Percentiles rank a stretch among this genome's conserved stretches.
Conservation (phyloP, 2,329 filamentous ascomycete species). For the Zymoseptoria crescenta region DNA sequence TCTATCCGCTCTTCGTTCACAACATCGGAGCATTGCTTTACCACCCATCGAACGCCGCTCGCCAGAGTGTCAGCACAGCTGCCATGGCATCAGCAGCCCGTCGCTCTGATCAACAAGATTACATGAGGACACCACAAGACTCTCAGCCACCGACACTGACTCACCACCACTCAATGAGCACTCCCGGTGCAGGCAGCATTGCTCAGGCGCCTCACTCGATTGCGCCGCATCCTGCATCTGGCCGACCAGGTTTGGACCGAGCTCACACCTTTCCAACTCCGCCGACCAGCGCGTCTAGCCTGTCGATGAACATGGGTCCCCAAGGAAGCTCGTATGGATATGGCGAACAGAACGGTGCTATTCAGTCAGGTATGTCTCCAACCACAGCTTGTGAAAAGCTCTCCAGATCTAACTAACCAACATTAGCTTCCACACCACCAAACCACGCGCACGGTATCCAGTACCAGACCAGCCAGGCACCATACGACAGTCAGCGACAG, state of each 20-base stretch:
- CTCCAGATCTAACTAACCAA: slow-evolving; percentile 77
- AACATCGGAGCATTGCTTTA: slow-evolving; percentile 92
- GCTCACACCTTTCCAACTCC: slow-evolving; percentile 92
- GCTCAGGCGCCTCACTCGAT: slow-evolving; percentile 62
- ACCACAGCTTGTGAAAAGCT: slow-evolving; percentile 68
- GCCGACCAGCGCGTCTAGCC: slow-evolving; percentile 82
- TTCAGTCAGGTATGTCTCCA: slow-evolving; percentile 60
- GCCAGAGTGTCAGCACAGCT: slow-evolving; percentile 50
- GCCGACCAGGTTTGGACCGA: slow-evolving; percentile 69
- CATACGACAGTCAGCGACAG: slow-evolving; percentile 68
- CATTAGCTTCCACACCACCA: slow-evolving; percentile 76
- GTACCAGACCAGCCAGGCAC: slow-evolving; percentile 59
- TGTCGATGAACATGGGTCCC: slow-evolving; percentile 62
- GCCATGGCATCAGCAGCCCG: slow-evolving; percentile 78
- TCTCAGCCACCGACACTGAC: slow-evolving; percentile 62
- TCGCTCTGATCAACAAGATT: slow-evolving; percentile 47
- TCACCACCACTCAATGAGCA: slow-evolving; percentile 61
- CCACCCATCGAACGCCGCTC: slow-evolving; percentile 80
- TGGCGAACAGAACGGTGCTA: slow-evolving; percentile 43
- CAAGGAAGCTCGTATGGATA: slow-evolving; percentile 74
- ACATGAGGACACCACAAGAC: slow-evolving; percentile 53
- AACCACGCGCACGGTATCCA: slow-evolving; percentile 73
- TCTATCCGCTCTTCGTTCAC: slow-evolving; percentile 95
- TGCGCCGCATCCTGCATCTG: slow-evolving; percentile 49
- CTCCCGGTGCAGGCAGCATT: slow-evolving; percentile 49